Evolutionary conservation across 371 early-diverging fungal species (phyloP), one percentile per base, ranked within the genome.

Genomic region (Haplosporangium sp.): DNA sequence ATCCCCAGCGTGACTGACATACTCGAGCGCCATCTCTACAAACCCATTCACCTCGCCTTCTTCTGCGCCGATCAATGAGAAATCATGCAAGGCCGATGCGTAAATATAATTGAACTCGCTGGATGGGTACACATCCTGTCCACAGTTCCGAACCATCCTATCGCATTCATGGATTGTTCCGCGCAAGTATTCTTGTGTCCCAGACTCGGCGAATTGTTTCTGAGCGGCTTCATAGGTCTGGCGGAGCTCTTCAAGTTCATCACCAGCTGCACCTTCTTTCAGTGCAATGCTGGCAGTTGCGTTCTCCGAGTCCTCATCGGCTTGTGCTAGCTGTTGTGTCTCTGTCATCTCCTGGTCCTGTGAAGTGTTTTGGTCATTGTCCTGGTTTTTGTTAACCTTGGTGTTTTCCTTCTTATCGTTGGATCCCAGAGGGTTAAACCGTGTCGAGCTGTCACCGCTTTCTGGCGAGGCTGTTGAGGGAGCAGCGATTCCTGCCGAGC

Each of bases 101-200:
- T 89, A 89, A 9, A 85, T 85, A 12, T 82, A 84, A 58, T 89
- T 84, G 68, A 87, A 87, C 20, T 81, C 66, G 13, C 83, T 67
- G 18, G 87, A 86, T 3, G 76, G 69, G 38, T 74, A 74, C 38
- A 75, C 76, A 7, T 74, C 72, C 52, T 72, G 62, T 0, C 72
- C 67, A 76, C 85, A 84, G 72, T 89, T 89, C 11, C 89, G 87
- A 18, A 87, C 61, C 69, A 89, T 89, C 50, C 89, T 81, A 58
- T 89, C 89, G 13, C 86, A 87, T 60, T 89, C 89, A 61, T 89
- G 87, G 62, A 89, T 83, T 0, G 88, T 86, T 16, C 89, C 89
- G 36, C 89, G 86, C 51, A 89, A 59, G 42, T 77, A 77, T 38
- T 77, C 79, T 36, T 77, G 79, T 6, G 79, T 57, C 7, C 79